Base-by-base conservation (phyloP, 495 filamentous ascomycete species). In the Penicillium manginii region DNA sequence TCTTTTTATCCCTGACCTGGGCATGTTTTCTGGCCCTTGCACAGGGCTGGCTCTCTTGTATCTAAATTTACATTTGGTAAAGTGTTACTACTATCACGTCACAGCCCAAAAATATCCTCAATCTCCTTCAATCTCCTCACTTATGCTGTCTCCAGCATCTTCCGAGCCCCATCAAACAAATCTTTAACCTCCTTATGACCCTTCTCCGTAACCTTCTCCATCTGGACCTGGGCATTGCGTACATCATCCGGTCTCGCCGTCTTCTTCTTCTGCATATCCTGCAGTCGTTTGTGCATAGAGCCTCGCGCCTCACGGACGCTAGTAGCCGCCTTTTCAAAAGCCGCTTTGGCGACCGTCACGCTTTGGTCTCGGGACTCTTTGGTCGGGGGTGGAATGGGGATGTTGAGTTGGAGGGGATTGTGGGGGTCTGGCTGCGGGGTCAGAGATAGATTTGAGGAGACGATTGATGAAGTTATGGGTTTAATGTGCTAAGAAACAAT, bases 161-260 rank as follows among this genome's bases (percentile, higher is more conserved):
- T 87, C 70, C 83, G 81, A 11, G 82, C 81, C 26, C 77, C 77
- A 61, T 93, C 90, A 68, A 91, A 88, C 32, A 84, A 72, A 56
- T 79, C 81, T 72, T 87, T 88, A 15, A 92, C 83, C 58, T 86
- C 86, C 57, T 77, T 82, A 64, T 85, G 81, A 50, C 83, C 81
- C 66, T 86, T 86, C 58, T 92, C 88, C 37, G 89, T 84, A 55
- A 90, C 62, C 75, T 91, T 91, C 64, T 92, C 88, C 83, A 92
- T 83, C 76, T 84, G 81, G 49, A 84, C 81, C 43, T 85, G 80
- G 7, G 87, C 84, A 67, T 84, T 87, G 61, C 83, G 77, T 66
- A 86, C 73, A 69, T 91, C 84, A 70, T 94, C 91, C 18, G 84
- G 83, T 53, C 83, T 60, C 14, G 81, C 84, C 19, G 76, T 59